phyloP scores from a whole-genome alignment of 2,329 filamentous ascomycete genomes.

The Alternaria consortialis region DNA sequence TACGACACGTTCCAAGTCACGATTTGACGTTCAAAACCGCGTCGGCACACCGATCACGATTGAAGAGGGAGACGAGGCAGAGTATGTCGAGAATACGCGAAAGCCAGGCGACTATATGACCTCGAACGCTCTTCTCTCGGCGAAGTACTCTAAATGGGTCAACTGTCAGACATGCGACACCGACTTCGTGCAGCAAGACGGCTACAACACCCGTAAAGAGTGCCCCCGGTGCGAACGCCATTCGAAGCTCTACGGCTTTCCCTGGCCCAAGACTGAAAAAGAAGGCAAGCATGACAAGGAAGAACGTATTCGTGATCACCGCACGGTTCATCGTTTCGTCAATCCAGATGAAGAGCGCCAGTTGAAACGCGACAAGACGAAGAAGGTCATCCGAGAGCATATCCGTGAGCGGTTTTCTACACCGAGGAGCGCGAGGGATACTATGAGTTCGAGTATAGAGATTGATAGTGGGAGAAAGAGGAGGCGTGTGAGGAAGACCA shows the following conservation, averaged over 20 bases:
- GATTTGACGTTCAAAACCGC: constrained; percentile 37
- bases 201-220: constrained; percentile 81
- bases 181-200: constrained; percentile 87
- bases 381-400: constrained; percentile 33
- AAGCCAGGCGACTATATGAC: constrained; percentile 73
- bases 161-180: constrained; percentile 84
- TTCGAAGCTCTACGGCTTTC: constrained; percentile 91
- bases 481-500: constrained; percentile 40
- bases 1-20: constrained; percentile 49
- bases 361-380: constrained; percentile 42
- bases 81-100: constrained; percentile 41
- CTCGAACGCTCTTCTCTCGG: constrained; percentile 77
- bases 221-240: constrained; percentile 95
- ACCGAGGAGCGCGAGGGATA: constrained; percentile 38
- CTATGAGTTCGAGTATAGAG: constrained; percentile 35
- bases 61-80: constrained; percentile 30
- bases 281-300: constrained; percentile 76
- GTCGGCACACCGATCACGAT: constrained; percentile 42
- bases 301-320: constrained; percentile 78
- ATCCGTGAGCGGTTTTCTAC: constrained; percentile 41
- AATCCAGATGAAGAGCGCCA: constrained; percentile 69
- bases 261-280: constrained; percentile 94
- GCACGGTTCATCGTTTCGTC: constrained; percentile 86
- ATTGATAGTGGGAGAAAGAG: constrained; percentile 34
- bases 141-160: constrained; percentile 83